Conservation (phyloP, 495 filamentous ascomycete genomes). For the Neurospora cerealis region DNA sequence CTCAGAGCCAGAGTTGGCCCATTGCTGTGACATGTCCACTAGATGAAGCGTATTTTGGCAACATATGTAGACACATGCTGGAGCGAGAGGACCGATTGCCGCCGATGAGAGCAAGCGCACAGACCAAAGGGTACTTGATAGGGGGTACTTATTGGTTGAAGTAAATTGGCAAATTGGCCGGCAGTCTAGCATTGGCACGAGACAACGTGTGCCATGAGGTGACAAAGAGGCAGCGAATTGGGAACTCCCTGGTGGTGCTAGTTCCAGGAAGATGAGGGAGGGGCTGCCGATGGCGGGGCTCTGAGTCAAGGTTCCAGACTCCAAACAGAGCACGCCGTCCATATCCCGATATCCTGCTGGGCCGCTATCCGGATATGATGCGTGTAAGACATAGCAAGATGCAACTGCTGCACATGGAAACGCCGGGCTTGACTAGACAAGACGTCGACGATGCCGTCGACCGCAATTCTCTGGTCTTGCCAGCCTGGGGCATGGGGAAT, state of each 20-base stretch:
- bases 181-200: neutral
- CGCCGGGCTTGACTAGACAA: neutral
- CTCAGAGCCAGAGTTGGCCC: neutral
- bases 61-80: neutral
- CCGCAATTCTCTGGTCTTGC: neutral
- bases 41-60: neutral
- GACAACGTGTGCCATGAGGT: conserved; percentile 3
- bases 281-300: conserved; percentile 12
- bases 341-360: neutral
- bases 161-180: neutral
- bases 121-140: neutral
- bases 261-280: conserved; percentile 1
- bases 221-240: neutral
- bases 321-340: neutral
- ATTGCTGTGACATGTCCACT: neutral
- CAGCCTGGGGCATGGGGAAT: neutral
- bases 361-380: neutral
- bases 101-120: neutral
- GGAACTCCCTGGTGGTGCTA: neutral
- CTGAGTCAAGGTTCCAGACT: conserved; percentile 7
- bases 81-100: neutral
- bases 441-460: conserved; percentile 1
- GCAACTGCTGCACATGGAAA: neutral
- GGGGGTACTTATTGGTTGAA: neutral
- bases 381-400: neutral